phyloP scores from a whole-genome alignment of 1,284 basidiomycete species.

The Pseudomicrostroma phylloplanum region DNA sequence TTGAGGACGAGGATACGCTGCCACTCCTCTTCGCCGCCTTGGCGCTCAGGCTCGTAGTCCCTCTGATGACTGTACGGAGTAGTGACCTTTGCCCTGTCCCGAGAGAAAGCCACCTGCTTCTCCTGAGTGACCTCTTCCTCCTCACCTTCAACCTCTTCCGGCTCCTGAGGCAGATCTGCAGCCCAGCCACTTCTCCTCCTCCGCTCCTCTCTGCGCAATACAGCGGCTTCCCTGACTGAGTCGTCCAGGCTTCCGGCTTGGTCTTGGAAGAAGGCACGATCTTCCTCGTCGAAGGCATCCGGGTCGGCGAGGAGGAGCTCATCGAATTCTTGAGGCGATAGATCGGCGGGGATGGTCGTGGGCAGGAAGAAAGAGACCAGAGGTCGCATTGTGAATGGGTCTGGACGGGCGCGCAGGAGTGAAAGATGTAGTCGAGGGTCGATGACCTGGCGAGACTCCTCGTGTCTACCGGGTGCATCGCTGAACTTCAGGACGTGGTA shows the following conservation, averaged over 20 bases:
- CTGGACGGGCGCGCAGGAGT: constrained; percentile 36
- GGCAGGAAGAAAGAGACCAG: constrained; percentile 43
- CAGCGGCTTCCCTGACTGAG: constrained; percentile 6
- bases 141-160: constrained; percentile 9
- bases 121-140: background rate
- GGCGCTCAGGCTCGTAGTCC: constrained; percentile 1
- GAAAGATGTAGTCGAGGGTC: constrained; percentile 38
- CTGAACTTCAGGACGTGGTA: constrained; percentile 47
- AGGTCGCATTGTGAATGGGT: constrained; percentile 32
- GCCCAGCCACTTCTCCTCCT: constrained; percentile 1
- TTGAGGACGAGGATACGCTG: background rate
- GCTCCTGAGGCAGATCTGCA: constrained; percentile 12
- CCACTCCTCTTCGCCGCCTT: background rate
- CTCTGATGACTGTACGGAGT: constrained; percentile 5
- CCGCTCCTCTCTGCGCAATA: constrained; percentile 13
- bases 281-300: constrained; percentile 17
- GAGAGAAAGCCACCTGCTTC: constrained; percentile 4
- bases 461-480: constrained; percentile 36
- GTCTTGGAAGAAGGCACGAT: constrained; percentile 23
- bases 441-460: constrained; percentile 13
- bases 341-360: constrained; percentile 6
- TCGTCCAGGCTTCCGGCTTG: constrained; percentile 25
- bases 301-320: constrained; percentile 23
- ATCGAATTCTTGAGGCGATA: constrained; percentile 11
- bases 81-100: background rate